A percentile compares a stretch with the other conserved stretches of the same genome.
These are phyloP conservation scores for Phanerochaete sordida DNA, from an alignment of 768 basidiomycete species.

Conservation along the genomic window DNA sequence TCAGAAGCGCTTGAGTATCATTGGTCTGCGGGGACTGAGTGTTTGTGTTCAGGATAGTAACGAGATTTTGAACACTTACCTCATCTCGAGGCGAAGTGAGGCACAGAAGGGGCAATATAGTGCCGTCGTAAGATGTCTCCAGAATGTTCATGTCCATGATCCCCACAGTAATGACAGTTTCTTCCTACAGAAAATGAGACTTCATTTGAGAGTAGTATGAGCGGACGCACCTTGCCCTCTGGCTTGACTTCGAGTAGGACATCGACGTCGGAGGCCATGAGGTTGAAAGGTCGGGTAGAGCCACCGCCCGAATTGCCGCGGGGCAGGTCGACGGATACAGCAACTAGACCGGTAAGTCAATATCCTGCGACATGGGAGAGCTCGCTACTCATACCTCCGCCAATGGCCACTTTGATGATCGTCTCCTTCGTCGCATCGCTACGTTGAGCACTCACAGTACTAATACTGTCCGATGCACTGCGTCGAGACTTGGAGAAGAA, in stretches of 20 bases:
- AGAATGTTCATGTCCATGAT: conserved; percentile 58
- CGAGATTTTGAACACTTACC: conserved; percentile 39
- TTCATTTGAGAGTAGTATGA: neutral
- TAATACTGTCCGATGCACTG: conserved; percentile 43
- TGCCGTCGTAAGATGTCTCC: conserved; percentile 39
- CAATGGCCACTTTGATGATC: conserved; percentile 46
- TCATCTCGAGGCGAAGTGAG: conserved; percentile 55
- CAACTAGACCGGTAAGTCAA: conserved; percentile 22
- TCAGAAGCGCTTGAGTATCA: conserved; percentile 48
- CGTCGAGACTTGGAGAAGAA: conserved; percentile 53
- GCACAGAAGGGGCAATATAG: conserved; percentile 39
- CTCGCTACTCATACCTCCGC: conserved; percentile 28
- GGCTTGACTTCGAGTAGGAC: conserved; percentile 63
- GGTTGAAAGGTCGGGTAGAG: conserved; percentile 43
- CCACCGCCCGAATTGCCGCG: conserved; percentile 24
- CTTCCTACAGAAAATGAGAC: conserved; percentile 44
- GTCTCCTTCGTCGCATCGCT: conserved; percentile 33
- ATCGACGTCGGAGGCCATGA: conserved; percentile 60
- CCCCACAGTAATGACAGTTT: conserved; percentile 61
- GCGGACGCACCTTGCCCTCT: conserved; percentile 57
- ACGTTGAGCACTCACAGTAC: conserved; percentile 12
- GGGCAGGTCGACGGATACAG: conserved; percentile 48
- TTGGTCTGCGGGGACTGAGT: conserved; percentile 17
- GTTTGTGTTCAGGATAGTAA: neutral
- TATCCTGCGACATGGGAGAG: neutral